Conservation (phyloP, 495 filamentous ascomycete species). For the Xylaria scruposa region DNA sequence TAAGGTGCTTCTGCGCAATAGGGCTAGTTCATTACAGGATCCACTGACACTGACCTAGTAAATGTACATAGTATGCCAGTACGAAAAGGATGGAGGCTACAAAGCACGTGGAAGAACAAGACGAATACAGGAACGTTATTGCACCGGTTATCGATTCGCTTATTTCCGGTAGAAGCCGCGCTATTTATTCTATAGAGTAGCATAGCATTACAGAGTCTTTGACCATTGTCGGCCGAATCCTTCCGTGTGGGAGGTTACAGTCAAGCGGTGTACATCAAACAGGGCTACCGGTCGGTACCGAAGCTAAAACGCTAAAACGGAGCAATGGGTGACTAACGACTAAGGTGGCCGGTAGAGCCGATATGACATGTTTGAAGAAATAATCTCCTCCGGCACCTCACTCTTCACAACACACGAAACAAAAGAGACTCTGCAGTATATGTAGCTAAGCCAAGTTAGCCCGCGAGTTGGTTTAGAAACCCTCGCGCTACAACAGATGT, state of each 20-base stretch:
- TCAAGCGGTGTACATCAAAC: background rate
- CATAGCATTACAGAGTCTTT: background rate
- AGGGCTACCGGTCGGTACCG: background rate
- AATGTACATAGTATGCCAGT: background rate
- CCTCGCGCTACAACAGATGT: no score
- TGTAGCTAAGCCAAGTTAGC: no score
- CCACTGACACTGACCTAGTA: background rate
- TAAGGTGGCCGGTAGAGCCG: background rate
- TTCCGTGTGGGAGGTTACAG: background rate
- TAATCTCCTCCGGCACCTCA: no score
- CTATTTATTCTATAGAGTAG: background rate
- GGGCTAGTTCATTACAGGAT: background rate
- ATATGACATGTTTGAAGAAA: background rate
- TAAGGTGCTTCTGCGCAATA: no score
- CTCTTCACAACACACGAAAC: no score
- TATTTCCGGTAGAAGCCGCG: background rate
- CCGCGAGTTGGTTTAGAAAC: no score
- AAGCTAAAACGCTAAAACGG: background rate
- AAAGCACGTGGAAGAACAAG: background rate
- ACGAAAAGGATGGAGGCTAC: background rate
- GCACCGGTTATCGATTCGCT: background rate
- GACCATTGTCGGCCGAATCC: background rate
- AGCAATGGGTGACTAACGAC: background rate
- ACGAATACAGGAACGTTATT: background rate
- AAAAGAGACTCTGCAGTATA: no score